Base-by-base conservation (phyloP, 1,284 basidiomycete species). In the Austropuccinia psidii region DNA sequence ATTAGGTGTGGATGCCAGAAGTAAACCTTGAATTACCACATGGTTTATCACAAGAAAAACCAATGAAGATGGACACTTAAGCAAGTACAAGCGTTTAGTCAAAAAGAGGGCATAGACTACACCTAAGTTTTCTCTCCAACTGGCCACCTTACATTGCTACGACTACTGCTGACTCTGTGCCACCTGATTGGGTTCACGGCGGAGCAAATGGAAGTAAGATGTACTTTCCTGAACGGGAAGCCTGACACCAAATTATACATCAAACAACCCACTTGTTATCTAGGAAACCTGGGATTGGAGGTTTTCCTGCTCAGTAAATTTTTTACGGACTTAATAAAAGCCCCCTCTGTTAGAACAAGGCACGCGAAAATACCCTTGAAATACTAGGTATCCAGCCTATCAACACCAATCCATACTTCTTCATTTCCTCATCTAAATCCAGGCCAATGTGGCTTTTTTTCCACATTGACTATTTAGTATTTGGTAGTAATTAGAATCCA, bases 291-390 rank as follows among this genome's bases (percentile, higher is more conserved):
- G 27, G 21, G 11, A 15, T n/a, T 8, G 17, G 29, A 9, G n/a
- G n/a, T n/a, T 31, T 6, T 55, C 11, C 27, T 24, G 24, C 31
- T 61, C 37, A 37, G 55, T 31, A 54, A 55, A n/a, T 27, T 27
- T 21, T 29, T 49, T 70, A 70, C 17, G 41, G 67, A 9, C 27
- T 60, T 2, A 70, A 61, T n/a, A 37, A 60, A 49, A 57, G 50
- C 41, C 67, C 57, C 11, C 15, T 52, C 9, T 69, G 67, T 41
- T 69, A 54, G 67, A 33, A 70, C 55, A 45, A 50, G n/a, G 33
- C 55, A 9, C 55, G 15, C 55, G 33, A 15, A 7, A 11, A 6
- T 11, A 45, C 45, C 4, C 54, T 70, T 9, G 33, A 29, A 35
- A 1, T 43, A 4, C 29, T 55, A 29, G 35, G 21, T 7, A 24